phyloP scores from a whole-genome alignment of 192 early-diverging fungal species.

The Coemansia sp. region DNA sequence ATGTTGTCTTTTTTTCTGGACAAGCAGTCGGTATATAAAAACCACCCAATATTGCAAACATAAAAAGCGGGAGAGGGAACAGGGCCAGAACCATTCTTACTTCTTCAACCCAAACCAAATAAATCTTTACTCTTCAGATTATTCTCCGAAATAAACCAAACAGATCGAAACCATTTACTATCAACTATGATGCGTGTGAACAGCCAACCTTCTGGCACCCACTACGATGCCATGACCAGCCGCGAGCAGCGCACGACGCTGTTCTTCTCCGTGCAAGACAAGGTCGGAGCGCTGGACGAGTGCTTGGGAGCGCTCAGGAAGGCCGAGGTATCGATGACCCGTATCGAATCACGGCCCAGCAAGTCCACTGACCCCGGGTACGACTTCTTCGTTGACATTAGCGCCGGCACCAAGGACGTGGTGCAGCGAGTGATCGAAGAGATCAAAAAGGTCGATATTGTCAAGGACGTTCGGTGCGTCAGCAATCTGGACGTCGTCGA shows the following conservation, averaged over 20 bases:
- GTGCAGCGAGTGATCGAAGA: constrained; percentile 62
- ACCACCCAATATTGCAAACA: too few species aligned
- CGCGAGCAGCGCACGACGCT: constrained; percentile 60
- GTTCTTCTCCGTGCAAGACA: constrained; percentile 79
- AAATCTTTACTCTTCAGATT: too few species aligned
- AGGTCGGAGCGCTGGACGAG: constrained; percentile 83
- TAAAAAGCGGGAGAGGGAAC: too few species aligned
- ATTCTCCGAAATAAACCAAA: not conserved
- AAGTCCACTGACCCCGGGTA: constrained; percentile 77
- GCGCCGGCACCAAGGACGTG: constrained; percentile 61
- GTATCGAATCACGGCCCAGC: constrained; percentile 93
- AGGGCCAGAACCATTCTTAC: too few species aligned
- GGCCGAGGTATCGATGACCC: constrained; percentile 79
- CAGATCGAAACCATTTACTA: too few species aligned
- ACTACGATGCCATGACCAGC: constrained; percentile 24
- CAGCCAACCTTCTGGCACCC: constrained; percentile 18
- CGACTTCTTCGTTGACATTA: constrained; percentile 94
- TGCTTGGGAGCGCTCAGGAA: constrained; percentile 72
- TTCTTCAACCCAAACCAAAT: too few species aligned
- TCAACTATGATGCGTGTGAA: constrained; percentile 32
- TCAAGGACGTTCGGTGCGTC: constrained; percentile 64
- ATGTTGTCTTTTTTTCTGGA: too few species aligned
- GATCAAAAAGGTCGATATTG: constrained; percentile 60
- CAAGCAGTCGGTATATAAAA: too few species aligned
- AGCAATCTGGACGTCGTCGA: constrained; percentile 12